Percentiles rank a stretch among this genome's conserved stretches.
phyloP scores from a whole-genome alignment of 805 yeast genomes.

The Kuraishia hungarica region DNA sequence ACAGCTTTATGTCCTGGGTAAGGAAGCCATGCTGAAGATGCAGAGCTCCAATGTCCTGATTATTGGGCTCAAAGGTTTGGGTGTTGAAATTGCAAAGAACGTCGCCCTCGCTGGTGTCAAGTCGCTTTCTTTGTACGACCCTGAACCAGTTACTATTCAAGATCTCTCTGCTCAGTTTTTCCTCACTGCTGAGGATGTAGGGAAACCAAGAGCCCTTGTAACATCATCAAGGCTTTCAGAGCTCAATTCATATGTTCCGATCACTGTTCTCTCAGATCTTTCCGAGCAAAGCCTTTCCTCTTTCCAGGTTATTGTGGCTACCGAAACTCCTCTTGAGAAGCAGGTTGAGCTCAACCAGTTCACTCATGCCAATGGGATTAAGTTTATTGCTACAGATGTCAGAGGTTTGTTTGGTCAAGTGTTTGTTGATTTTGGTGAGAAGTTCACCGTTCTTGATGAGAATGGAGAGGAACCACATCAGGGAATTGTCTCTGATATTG shows the following conservation, averaged over 20 bases:
- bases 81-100: slow-evolving; percentile 94
- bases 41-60: slow-evolving; percentile 87
- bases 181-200: slow-evolving; percentile 62
- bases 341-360: slow-evolving; percentile 68
- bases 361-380: slow-evolving; percentile 66
- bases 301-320: slow-evolving; percentile 81
- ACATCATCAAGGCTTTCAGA: slow-evolving; percentile 67
- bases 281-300: slow-evolving; percentile 42
- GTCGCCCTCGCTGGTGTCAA: slow-evolving; percentile 97
- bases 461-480: slow-evolving; percentile 88
- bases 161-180: slow-evolving; percentile 92
- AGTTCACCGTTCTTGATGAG: slow-evolving; percentile 72
- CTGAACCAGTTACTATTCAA: slow-evolving; percentile 49
- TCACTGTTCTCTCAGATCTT: slow-evolving; percentile 52
- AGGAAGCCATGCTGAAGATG: slow-evolving; percentile 97
- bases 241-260: slow-evolving; percentile 85
- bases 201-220: slow-evolving; percentile 66
- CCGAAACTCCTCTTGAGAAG: slow-evolving; percentile 62
- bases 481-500: slow-evolving; percentile 88
- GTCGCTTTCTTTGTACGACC: slow-evolving; percentile 79
- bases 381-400: slow-evolving; percentile 73
- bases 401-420: slow-evolving; percentile 84
- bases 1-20: slow-evolving; percentile 92
- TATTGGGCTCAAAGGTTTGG: slow-evolving; percentile 86
- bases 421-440: slow-evolving; percentile 84